phyloP scores from a whole-genome alignment of 352 stramenopile species.

The Pythium brassicae region DNA sequence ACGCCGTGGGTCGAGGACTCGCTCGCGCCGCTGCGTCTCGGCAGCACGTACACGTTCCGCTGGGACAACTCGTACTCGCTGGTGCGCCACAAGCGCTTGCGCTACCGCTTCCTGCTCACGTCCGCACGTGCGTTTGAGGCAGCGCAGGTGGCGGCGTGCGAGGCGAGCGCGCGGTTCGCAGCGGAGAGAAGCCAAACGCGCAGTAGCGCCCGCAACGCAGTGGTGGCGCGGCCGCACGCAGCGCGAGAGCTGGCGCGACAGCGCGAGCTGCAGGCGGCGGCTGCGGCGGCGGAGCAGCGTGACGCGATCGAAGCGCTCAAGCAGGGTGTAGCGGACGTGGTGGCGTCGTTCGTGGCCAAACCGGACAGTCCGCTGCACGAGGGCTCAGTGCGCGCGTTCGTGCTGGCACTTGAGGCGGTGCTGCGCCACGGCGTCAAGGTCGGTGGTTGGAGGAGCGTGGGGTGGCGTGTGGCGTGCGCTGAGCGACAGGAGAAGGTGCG shows the following conservation, averaged over 20 bases:
- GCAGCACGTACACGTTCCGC: slow-evolving; percentile 45
- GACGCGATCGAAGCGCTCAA: slow-evolving; percentile 25
- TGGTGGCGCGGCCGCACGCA: slow-evolving; percentile 29
- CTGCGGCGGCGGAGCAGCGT: slow-evolving; percentile 25
- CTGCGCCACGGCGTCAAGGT: slow-evolving; percentile 69
- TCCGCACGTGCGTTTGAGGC: slow-evolving; percentile 34
- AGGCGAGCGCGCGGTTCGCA: slow-evolving; percentile 25
- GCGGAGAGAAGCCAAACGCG: slow-evolving; percentile 13
- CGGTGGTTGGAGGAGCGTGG: not conserved
- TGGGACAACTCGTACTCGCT: slow-evolving; percentile 82
- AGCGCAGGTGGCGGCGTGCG: slow-evolving; percentile 43
- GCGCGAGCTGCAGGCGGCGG: slow-evolving; percentile 17
- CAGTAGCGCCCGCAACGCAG: slow-evolving; percentile 10
- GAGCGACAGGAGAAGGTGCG: too few species aligned
- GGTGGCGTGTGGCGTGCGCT: not conserved
- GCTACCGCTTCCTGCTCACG: slow-evolving; percentile 49
- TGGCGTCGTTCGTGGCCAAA: slow-evolving; percentile 62
- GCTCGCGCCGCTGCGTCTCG: slow-evolving; percentile 24
- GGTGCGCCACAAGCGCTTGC: slow-evolving; percentile 57
- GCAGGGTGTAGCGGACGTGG: slow-evolving; percentile 55
- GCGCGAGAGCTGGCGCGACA: slow-evolving; percentile 31
- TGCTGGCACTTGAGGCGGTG: slow-evolving; percentile 61
- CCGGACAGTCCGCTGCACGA: slow-evolving; percentile 73
- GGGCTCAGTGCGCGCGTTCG: slow-evolving; percentile 50
- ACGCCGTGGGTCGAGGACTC: slow-evolving; percentile 27